Evolutionary conservation across 441 rosid genomes (phyloP).

Genomic region (Macaranga tanarius): DNA sequence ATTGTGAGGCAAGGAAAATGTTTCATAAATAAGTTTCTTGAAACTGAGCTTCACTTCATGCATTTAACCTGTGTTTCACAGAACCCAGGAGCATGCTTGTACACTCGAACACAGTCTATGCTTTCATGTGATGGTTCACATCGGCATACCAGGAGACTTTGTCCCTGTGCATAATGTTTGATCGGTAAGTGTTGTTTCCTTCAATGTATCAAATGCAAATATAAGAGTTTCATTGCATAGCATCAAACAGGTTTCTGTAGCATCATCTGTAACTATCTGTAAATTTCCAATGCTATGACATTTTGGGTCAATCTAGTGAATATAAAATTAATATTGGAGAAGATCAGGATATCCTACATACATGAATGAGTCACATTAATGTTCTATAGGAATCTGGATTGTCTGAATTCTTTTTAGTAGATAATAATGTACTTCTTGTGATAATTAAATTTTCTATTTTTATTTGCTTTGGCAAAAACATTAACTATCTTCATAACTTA

Average conservation of each 20-base stretch:
- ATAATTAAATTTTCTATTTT: not conserved
- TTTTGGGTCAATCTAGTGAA: not conserved
- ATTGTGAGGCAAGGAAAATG: not conserved
- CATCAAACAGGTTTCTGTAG: not conserved
- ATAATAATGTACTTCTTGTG: not conserved
- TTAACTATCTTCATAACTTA: not conserved
- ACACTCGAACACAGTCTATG: conserved; percentile 66
- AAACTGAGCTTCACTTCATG: not conserved
- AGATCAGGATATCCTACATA: not conserved
- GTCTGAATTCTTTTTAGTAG: not conserved
- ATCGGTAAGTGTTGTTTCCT: conserved; percentile 32
- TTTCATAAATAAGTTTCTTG: not conserved
- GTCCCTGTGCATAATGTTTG: conserved; percentile 74
- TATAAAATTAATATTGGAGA: not conserved
- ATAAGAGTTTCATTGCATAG: not conserved
- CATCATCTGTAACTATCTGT: not conserved
- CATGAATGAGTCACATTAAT: not conserved
- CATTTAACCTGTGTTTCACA: conserved; percentile 30
- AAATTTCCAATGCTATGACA: not conserved
- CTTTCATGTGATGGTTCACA: conserved; percentile 91
- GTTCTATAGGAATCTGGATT: too few species aligned
- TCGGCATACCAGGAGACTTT: conserved; percentile 76
- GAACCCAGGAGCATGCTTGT: conserved; percentile 93
- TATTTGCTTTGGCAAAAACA: not conserved
- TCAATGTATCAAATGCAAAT: not conserved